These are phyloP conservation scores for Mucor indicus DNA, from an alignment of 371 early-diverging fungal species.

Conservation along the genomic window DNA sequence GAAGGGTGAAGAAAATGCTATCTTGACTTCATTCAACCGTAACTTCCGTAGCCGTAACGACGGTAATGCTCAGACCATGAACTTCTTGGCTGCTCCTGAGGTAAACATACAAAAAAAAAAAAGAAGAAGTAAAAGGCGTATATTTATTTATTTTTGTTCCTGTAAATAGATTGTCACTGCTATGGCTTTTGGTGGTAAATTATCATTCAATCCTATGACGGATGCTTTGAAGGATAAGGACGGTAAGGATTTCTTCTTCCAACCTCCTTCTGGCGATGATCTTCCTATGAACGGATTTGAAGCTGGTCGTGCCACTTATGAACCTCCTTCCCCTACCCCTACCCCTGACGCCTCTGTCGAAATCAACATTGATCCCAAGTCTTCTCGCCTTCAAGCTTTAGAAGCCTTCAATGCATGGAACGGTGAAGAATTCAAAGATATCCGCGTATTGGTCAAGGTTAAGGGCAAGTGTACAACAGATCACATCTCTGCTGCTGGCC, in stretches of 20 bases:
- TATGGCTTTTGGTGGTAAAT: conserved; percentile 84
- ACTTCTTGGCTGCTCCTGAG: conserved; percentile 94
- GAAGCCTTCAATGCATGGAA: conserved; percentile 79
- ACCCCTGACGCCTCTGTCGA: conserved; percentile 53
- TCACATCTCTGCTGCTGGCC: conserved; percentile 95
- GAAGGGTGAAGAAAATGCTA: conserved; percentile 76
- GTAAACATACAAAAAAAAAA: conserved; percentile 17
- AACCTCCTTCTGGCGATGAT: conserved; percentile 83
- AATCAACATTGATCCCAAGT: conserved; percentile 70
- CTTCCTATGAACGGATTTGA: conserved; percentile 87
- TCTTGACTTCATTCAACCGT: conserved; percentile 95
- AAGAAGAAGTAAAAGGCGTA: not conserved
- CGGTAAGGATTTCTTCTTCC: conserved; percentile 76
- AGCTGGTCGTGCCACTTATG: conserved; percentile 66
- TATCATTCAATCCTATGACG: conserved; percentile 90
- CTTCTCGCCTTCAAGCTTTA: conserved; percentile 83
- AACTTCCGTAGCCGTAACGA: conserved; percentile 97
- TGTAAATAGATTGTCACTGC: conserved; percentile 76
- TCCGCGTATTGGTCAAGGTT: conserved; percentile 85
- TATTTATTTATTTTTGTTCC: conserved; percentile 4
- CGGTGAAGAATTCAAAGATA: conserved; percentile 75
- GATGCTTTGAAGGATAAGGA: conserved; percentile 73
- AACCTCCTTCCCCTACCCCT: conserved; percentile 58
- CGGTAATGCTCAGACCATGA: conserved; percentile 91
- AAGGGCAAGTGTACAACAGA: conserved; percentile 98